These are phyloP conservation scores for Hydrangea macrophylla DNA, from an alignment of 148 eudicot species.

Conservation along the genomic window DNA sequence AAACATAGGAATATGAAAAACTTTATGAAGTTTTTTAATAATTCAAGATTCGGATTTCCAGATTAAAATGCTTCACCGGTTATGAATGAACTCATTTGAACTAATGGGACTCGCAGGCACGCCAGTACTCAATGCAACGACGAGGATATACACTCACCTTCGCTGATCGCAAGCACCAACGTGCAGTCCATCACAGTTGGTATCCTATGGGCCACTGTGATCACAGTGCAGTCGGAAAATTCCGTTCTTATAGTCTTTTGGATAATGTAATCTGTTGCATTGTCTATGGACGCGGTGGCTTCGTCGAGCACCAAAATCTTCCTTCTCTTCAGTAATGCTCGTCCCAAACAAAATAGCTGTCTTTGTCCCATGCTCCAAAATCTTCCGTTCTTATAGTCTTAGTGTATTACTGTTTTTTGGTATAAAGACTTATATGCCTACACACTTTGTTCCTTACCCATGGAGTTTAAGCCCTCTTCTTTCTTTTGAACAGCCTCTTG, in stretches of 20 bases:
- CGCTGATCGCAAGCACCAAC: conserved; percentile 44
- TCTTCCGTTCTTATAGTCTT: conserved; percentile 50
- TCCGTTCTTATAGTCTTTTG: conserved; percentile 54
- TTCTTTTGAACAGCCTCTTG: conserved; percentile 39
- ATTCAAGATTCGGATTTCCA: no score
- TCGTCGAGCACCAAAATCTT: conserved; percentile 57
- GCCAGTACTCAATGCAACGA: no score
- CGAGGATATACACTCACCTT: conserved; percentile 27
- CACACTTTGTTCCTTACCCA: conserved; percentile 23
- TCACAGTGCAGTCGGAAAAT: conserved; percentile 45
- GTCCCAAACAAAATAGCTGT: conserved; percentile 53
- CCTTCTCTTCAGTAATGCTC: conserved; percentile 49
- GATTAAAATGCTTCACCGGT: no score
- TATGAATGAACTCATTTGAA: no score
- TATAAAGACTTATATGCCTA: not conserved
- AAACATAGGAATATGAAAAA: no score
- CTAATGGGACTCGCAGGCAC: no score
- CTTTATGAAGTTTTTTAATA: no score
- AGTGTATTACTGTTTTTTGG: not conserved
- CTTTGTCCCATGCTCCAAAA: conserved; percentile 73
- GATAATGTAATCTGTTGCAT: conserved; percentile 43
- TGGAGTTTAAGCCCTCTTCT: conserved; percentile 46
- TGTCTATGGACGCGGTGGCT: conserved; percentile 68
- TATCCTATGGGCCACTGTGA: no score
- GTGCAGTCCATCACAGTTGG: conserved; percentile 62